Base-by-base conservation (phyloP, 2,329 filamentous ascomycete species). In the Beauveria pseudobassiana region DNA sequence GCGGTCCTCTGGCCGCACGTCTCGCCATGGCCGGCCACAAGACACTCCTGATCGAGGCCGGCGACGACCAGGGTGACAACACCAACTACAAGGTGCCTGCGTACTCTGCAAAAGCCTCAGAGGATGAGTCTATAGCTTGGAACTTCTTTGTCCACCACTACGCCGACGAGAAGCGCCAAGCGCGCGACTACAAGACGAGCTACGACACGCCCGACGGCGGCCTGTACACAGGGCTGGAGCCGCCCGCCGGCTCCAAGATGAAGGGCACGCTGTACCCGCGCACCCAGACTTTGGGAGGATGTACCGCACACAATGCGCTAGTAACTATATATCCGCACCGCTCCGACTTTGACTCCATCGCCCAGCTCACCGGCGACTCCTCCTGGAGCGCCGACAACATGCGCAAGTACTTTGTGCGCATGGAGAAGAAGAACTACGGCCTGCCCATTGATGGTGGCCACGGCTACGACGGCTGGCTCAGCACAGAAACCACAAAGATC, bases 111-210 rank as follows among this genome's bases (percentile, higher is more conserved):
- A 75, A 78, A 22, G 77, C 80, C 2, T 83, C 81, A 12, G 82
- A 87, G 67, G 81, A 86, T 63, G 75, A 76, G 26, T 76, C 78
- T 20, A 77, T 85, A 65, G 74, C 77, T 51, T 88, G 85, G 85
- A 81, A 86, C 70, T 87, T 83, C 72, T 88, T 82, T 65, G 82
- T 86, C n/a, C 78, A 78, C 51, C 85, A 87, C 70, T 87, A 86
- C 67, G 74, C 77, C 9, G 78, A 87, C 63, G 73, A 82, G 50
- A 70, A 72, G 24, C 76, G 80, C 43, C 81, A 85, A 64, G 75
- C 78, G 24, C 75, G 76, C 57, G 83, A 88, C 69, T 80, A 74
- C 66, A 87, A 88, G 75, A 81, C 82, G 52, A 80, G 80, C 1
- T 87, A 85, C 68, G 68, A 77, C 9, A 82, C 80, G 0, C 74